These are phyloP conservation scores for Lyophyllum decastes DNA, from an alignment of 768 basidiomycete genomes.

Conservation along the genomic window DNA sequence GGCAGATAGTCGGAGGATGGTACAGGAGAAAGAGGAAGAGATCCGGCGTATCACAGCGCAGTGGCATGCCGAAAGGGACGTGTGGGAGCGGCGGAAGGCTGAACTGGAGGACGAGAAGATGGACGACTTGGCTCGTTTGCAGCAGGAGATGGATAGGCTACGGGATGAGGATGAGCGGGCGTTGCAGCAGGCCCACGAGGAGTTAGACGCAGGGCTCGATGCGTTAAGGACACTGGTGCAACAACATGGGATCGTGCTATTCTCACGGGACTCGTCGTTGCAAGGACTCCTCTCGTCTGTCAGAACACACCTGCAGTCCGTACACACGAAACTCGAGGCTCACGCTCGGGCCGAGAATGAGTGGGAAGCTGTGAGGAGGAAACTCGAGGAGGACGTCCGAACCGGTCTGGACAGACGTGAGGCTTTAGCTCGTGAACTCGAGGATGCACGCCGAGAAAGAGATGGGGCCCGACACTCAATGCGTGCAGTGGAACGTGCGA, in stretches of 20 bases:
- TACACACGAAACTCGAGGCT: constrained; percentile 45
- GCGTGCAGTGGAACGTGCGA: constrained; percentile 18
- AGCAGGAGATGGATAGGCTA: constrained; percentile 49
- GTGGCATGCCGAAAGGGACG: constrained; percentile 46
- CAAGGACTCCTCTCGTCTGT: constrained; percentile 50
- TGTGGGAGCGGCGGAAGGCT: constrained; percentile 53
- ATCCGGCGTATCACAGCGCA: constrained; percentile 36
- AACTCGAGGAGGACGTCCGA: constrained; percentile 52
- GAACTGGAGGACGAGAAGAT: constrained; percentile 50
- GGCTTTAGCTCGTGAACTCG: constrained; percentile 50
- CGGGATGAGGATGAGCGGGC: constrained; percentile 40
- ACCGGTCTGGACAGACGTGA: constrained; percentile 48
- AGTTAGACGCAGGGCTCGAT: constrained; percentile 52
- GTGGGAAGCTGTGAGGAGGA: constrained; percentile 45
- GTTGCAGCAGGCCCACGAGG: constrained; percentile 38
- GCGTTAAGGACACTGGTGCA: constrained; percentile 54
- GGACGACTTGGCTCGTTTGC: constrained; percentile 44
- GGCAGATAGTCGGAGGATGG: constrained; percentile 32
- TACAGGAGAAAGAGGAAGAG: constrained; percentile 43
- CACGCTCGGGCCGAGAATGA: constrained; percentile 45
- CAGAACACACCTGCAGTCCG: constrained; percentile 49
- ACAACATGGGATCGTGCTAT: constrained; percentile 57
- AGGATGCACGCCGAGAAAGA: constrained; percentile 50
- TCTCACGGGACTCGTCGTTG: constrained; percentile 50
- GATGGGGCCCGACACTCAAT: constrained; percentile 49